phyloP scores from a whole-genome alignment of 805 yeast species.

The Hemisphaericaspora nanyangensis region DNA sequence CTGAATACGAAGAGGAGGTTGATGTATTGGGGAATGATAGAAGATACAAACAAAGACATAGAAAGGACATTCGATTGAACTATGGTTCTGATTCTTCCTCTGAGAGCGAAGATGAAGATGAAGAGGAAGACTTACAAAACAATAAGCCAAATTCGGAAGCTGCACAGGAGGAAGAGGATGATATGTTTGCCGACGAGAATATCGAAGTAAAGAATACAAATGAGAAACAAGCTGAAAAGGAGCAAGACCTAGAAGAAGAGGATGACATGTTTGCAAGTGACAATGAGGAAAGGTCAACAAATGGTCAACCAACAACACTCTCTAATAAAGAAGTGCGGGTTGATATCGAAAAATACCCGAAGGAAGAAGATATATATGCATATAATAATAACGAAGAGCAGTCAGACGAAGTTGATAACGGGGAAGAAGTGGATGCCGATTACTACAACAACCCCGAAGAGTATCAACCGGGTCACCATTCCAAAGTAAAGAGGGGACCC shows the following conservation, averaged over 20 bases:
- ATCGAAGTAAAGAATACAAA: neutral
- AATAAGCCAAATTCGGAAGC: conserved; percentile 2
- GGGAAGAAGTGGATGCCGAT: conserved; percentile 12
- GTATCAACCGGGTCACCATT: conserved; percentile 5
- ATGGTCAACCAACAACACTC: neutral
- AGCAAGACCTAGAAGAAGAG: conserved; percentile 35
- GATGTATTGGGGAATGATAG: conserved; percentile 4
- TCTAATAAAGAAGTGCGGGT: neutral
- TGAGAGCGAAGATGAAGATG: conserved; percentile 12
- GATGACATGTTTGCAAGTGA: conserved; percentile 46
- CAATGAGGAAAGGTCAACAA: conserved; percentile 11
- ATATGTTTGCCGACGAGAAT: conserved; percentile 7
- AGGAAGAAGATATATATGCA: conserved; percentile 19
- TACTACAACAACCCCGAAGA: conserved; percentile 29
- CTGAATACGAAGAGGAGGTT: conserved; percentile 1
- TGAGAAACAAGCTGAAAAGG: conserved; percentile 5
- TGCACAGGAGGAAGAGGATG: conserved; percentile 13
- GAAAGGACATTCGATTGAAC: conserved; percentile 14
- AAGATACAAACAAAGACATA: conserved; percentile 12
- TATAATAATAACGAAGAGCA: conserved; percentile 18
- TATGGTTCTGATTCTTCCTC: conserved; percentile 25
- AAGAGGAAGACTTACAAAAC: conserved; percentile 9
- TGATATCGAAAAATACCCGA: conserved; percentile 11
- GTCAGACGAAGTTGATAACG: conserved; percentile 7
- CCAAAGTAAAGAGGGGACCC: conserved; percentile 23